Evolutionary conservation across 441 rosid genomes (phyloP), one percentile per base, ranked within the genome.

Genomic region (Aleurites moluccanus): DNA sequence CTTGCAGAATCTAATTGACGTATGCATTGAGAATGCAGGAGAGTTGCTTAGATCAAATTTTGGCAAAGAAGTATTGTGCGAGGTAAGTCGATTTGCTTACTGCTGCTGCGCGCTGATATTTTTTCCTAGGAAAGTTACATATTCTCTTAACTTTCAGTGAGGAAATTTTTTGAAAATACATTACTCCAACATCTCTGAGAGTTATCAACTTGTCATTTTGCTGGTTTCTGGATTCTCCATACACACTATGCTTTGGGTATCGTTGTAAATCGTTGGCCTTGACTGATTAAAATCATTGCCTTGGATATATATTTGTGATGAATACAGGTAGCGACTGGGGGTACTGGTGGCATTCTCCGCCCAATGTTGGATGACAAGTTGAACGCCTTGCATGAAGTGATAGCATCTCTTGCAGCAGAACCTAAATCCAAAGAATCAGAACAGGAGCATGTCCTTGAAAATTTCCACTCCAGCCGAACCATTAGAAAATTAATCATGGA

Each of bases 381-480:
- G 86, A 73, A 80, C 45, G 75, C 80, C 78, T 81, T 96, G 57
- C 84, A 91, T 60, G 90, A 88, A 79, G 87, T 89, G 60, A 85
- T 96, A 75, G 84, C 93, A 65, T 81, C 91, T 73, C 92, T 92
- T 70, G 94, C 85, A 2, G 90, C 94, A 70, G 83, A 80, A 76
- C 74, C 92, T 40, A 86, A 86, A 81, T 80, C 89, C 40, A 86
- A 91, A 72, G 89, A 83, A 75, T 47, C 88, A 2, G 77, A 84
- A 33, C 73, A 80, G 73, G 91, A 90, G 64, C 98, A 96, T 73
- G 81, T 89, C 78, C 88, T 94, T 30, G 96, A 92, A 81, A 86
- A 90, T 83, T 92, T 91, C 80, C 97, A 96, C 79, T 90, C 98
- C 27, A 92, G 91, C 81, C 87, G 98, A 70, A 88, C 88, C 53